Conservation (phyloP, 2,329 filamentous ascomycete genomes). For the Aureobasidium musti region DNA sequence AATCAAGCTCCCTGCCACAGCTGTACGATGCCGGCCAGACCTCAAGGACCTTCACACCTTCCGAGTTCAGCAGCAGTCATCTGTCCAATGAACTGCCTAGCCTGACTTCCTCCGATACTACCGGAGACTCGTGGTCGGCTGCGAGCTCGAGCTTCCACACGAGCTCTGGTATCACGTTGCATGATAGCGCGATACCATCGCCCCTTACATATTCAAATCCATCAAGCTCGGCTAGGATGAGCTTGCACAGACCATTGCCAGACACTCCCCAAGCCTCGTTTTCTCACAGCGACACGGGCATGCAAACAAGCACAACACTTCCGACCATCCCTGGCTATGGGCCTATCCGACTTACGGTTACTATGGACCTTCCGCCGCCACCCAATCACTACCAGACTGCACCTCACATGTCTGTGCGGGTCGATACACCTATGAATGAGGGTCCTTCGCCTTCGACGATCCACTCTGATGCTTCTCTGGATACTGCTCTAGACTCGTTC, state of each 20-base stretch:
- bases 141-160: slow-evolving; percentile 24
- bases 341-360: slow-evolving; percentile 11
- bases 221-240: not conserved
- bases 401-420: not conserved
- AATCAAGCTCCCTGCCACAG: not conserved
- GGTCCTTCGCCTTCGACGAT: not conserved
- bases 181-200: not conserved
- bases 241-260: not conserved
- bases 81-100: not conserved
- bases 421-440: slow-evolving; percentile 13
- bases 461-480: not conserved
- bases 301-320: slow-evolving; percentile 15
- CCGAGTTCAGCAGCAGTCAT: slow-evolving; percentile 11
- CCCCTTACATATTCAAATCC: not conserved
- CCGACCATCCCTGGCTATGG: not conserved
- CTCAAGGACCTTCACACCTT: not conserved
- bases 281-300: not conserved
- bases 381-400: not conserved
- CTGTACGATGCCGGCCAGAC: not conserved
- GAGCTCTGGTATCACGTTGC: not conserved
- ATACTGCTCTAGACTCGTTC: not conserved
- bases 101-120: not conserved
- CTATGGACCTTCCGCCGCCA: slow-evolving; percentile 13
- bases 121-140: slow-evolving; percentile 8
- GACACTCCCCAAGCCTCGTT: not conserved